Evolutionary conservation across 305 asterid species (phyloP).

Genomic region (Solanum hybrid): DNA sequence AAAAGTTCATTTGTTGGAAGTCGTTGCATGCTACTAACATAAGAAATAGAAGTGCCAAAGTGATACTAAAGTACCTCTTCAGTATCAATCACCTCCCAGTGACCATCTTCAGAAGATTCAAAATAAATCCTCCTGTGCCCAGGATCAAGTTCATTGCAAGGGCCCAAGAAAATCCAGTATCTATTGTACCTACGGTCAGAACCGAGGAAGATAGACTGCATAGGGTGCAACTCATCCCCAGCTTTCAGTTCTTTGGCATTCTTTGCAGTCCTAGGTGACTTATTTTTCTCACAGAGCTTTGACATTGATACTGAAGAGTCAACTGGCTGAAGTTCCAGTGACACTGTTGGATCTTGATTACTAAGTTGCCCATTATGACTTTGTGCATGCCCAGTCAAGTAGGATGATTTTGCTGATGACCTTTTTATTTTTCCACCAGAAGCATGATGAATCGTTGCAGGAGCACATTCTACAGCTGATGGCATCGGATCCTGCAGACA

Average conservation of each 20-base stretch:
- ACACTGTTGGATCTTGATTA: slow-evolving; percentile 21
- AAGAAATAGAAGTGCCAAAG: background rate
- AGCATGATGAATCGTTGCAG: slow-evolving; percentile 29
- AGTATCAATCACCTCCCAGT: slow-evolving; percentile 86
- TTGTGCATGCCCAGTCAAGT: slow-evolving; percentile 24
- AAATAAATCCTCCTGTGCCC: slow-evolving; percentile 95
- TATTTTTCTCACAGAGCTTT: slow-evolving; percentile 30
- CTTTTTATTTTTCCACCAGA: slow-evolving; percentile 92
- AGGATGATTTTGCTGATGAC: slow-evolving; percentile 38
- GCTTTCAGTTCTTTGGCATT: slow-evolving; percentile 31
- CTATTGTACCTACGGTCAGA: slow-evolving; percentile 97
- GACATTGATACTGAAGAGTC: slow-evolving; percentile 65
- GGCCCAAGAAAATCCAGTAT: slow-evolving; percentile 98
- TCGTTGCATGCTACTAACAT: background rate
- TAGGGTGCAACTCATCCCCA: slow-evolving; percentile 55
- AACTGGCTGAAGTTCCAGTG: slow-evolving; percentile 44
- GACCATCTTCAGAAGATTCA: slow-evolving; percentile 97
- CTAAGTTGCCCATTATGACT: slow-evolving; percentile 15
- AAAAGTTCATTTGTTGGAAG: slow-evolving; percentile 8
- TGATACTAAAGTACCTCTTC: slow-evolving; percentile 48
- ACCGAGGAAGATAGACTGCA: slow-evolving; percentile 93
- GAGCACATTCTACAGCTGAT: slow-evolving; percentile 28
- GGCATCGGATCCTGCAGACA: slow-evolving; percentile 48
- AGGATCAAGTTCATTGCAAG: slow-evolving; percentile 83
- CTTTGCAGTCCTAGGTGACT: slow-evolving; percentile 25